Conservation (phyloP, 2,329 filamentous ascomycete species). For the Simplicillium sp. region DNA sequence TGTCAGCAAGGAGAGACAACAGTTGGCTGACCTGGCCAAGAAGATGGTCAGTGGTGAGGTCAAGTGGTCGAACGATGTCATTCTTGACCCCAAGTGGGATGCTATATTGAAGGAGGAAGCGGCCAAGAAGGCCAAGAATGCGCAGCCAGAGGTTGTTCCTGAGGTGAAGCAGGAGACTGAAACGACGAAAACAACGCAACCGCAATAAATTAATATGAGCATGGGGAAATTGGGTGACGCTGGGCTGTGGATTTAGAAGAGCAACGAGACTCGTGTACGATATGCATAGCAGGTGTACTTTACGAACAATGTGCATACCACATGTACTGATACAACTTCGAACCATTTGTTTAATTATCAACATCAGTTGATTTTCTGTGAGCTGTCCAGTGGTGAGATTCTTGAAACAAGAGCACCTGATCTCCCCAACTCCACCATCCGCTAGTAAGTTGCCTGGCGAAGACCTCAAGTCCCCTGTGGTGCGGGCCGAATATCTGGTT, state of each 20-base stretch:
- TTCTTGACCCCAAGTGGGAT: constrained; percentile 38
- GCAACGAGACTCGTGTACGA: constrained; percentile 3
- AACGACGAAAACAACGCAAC: constrained; percentile 2
- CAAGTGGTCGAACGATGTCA: constrained; percentile 45
- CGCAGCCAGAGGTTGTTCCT: constrained; percentile 11
- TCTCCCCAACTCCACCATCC: constrained; percentile 77
- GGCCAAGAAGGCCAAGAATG: constrained; percentile 10
- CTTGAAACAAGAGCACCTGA: constrained; percentile 62
- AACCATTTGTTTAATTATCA: not conserved
- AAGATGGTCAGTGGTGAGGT: constrained; percentile 49
- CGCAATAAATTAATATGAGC: not conserved
- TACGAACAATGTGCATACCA: not conserved
- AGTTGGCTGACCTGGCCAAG: constrained; percentile 55
- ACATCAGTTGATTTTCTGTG: no score
- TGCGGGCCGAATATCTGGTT: constrained; percentile 38
- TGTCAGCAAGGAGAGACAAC: constrained; percentile 28
- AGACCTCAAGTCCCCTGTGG: constrained; percentile 61
- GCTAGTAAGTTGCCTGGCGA: constrained; percentile 62
- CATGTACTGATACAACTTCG: constrained; percentile 5
- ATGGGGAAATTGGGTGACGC: constrained; percentile 1
- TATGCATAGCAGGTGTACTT: not conserved
- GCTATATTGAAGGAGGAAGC: constrained; percentile 14
- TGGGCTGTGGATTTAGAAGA: not conserved
- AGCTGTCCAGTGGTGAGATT: constrained; percentile 37
- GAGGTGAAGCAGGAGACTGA: constrained; percentile 12